Conservation (phyloP, 345 rosid genomes). For the Linum tenue region DNA sequence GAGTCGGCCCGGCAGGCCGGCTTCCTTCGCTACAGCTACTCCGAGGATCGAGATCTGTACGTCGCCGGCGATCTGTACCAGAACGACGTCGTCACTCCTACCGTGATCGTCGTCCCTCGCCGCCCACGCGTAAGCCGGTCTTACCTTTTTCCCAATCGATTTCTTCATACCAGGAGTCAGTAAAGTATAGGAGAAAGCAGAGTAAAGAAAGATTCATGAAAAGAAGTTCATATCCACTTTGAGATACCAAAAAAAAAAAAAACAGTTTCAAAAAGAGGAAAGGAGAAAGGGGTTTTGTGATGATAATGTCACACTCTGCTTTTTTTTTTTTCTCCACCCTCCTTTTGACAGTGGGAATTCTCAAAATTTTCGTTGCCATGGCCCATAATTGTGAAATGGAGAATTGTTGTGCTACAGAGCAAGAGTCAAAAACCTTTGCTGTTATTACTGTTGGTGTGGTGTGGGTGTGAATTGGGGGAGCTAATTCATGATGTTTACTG, state of each 20-base stretch:
- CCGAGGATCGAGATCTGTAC: slow-evolving; percentile 75
- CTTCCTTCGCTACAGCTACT: slow-evolving; percentile 57
- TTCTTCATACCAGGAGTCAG: neutral
- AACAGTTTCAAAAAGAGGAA: neutral
- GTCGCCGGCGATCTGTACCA: slow-evolving; percentile 87
- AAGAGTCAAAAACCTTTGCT: too few relatives aligned
- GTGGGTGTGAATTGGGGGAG: neutral
- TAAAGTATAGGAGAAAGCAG: neutral
- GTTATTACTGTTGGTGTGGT: neutral
- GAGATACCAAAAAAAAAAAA: neutral
- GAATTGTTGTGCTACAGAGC: too few relatives aligned
- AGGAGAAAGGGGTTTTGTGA: neutral
- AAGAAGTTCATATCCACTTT: slow-evolving; percentile 6
- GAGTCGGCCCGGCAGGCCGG: slow-evolving; percentile 67
- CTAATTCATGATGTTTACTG: neutral
- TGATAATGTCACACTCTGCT: neutral
- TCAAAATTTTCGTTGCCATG: neutral
- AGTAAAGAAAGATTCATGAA: slow-evolving; percentile 8
- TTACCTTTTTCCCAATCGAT: neutral
- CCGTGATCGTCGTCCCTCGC: slow-evolving; percentile 90
- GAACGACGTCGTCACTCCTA: slow-evolving; percentile 65
- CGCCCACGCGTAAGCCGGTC: slow-evolving; percentile 46
- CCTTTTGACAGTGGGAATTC: too few relatives aligned
- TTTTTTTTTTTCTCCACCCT: too few relatives aligned
- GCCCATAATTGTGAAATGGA: too few relatives aligned